A percentile compares a stretch with the other conserved stretches of the same genome.
phyloP scores from a whole-genome alignment of 306 rosid genomes.

The Gillenia trifoliata region DNA sequence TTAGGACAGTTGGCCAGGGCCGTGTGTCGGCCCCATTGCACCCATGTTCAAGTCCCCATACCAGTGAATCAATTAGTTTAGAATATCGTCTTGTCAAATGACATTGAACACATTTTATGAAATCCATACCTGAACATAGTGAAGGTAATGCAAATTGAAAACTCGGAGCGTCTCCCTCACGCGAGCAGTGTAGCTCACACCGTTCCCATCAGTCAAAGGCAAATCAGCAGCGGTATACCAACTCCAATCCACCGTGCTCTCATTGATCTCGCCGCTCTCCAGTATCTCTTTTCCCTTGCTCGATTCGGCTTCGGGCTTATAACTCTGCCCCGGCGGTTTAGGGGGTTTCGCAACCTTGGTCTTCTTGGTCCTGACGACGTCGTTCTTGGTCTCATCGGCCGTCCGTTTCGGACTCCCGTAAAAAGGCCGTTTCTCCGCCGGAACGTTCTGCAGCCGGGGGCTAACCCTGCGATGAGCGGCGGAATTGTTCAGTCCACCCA shows the following conservation, averaged over 20 bases:
- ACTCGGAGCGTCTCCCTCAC: constrained; percentile 28
- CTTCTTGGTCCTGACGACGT: neutral
- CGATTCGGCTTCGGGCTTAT: neutral
- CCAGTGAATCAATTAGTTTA: neutral
- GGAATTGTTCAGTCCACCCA: neutral
- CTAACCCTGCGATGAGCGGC: constrained; percentile 10
- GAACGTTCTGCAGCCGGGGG: constrained; percentile 18
- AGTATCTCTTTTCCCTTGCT: neutral
- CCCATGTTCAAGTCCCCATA: neutral
- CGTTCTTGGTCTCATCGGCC: neutral
- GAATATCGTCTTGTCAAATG: neutral
- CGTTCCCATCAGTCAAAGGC: constrained; percentile 3
- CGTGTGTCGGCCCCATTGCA: neutral
- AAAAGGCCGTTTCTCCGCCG: constrained; percentile 20
- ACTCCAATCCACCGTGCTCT: neutral
- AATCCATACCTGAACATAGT: constrained; percentile 22
- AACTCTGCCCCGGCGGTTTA: neutral
- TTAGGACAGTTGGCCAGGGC: neutral
- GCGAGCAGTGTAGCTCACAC: constrained; percentile 1
- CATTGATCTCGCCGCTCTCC: neutral
- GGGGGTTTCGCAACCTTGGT: neutral
- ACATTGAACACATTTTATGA: neutral
- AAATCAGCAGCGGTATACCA: neutral
- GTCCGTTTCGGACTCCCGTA: constrained; percentile 16
- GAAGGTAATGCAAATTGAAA: constrained; percentile 27